Conservation (phyloP, 2,329 filamentous ascomycete species). For the Fusarium pseudograminearum region DNA sequence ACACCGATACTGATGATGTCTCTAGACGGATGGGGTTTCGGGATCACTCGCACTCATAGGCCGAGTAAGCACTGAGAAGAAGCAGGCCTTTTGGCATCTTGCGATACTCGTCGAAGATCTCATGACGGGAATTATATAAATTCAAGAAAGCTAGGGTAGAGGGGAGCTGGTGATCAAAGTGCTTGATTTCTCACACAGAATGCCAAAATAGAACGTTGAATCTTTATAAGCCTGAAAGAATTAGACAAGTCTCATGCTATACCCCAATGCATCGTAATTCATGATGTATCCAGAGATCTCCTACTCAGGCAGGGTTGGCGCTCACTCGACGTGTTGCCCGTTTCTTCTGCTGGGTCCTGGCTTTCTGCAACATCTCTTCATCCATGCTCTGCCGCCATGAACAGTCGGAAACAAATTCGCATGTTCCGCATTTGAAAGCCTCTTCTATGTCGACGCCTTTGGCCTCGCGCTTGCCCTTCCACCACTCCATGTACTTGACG, state of each 20-base stretch:
- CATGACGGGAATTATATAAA: not conserved
- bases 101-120: not conserved
- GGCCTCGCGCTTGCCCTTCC: constrained; percentile 80
- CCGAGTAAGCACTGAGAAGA: constrained; percentile 34
- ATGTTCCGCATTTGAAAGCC: constrained; percentile 87
- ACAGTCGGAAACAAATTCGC: constrained; percentile 85
- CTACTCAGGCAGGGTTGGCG: constrained; percentile 7
- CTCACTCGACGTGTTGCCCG: constrained; percentile 32
- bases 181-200: not conserved
- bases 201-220: not conserved
- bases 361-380: constrained; percentile 59
- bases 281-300: constrained; percentile 19
- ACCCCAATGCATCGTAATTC: constrained; percentile 35
- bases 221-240: not conserved
- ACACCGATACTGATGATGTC: not conserved
- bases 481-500: constrained; percentile 81
- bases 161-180: not conserved
- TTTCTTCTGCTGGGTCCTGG: constrained; percentile 42
- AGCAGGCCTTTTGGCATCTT: too few relatives aligned
- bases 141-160: not conserved
- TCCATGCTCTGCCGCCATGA: constrained; percentile 81
- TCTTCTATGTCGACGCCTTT: constrained; percentile 85
- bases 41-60: constrained; percentile 45
- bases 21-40: constrained; percentile 45
- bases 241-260: not conserved